Base-by-base conservation (phyloP, 176 grass and related monocot genomes). In the Elymus sibiricus region DNA sequence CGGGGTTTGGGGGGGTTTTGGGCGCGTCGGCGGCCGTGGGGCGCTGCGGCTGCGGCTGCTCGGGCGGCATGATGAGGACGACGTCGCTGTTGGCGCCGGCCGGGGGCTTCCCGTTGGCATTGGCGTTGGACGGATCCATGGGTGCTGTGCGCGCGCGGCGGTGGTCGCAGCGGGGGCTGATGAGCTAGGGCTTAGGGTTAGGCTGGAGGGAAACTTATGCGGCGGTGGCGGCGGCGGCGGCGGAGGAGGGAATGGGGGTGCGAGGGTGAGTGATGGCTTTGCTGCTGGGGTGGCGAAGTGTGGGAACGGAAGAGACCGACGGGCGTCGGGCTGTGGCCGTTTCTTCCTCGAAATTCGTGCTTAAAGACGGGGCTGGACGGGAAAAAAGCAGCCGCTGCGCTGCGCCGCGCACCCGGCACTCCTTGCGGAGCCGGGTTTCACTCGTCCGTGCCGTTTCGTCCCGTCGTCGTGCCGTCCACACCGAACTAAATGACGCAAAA, bases 1-100 rank as follows among this genome's bases (percentile, higher is more conserved):
- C 71, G 62, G 78, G 83, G 78, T 82, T 89, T 24, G 59, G 77
- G 0, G 71, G 65, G 28, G 70, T 78, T 61, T 85, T 85, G 22
- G 35, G 22, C 14, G 82, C 14, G 38, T 83, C 80, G 9, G 72
- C 25, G 14, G 37, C 34, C 32, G 39, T 5, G 49, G 67, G 16
- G 16, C 49, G 12, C 56, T 43, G 69, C 43, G 8, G 75, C 7
- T 64, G 42, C 0, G 66, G 79, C 0, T 83, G 31, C 5, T 84
- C 85, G 9, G 85, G 85, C 28, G 85, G 81, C 70, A 91, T 88
- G 70, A 53, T 70, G 85, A 91, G 77, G 38, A 91, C 82, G 69
- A 70, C 68, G 62, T 91, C 89, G 29, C 37, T 74, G 26, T 28
- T 90, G 19, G 66, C 43, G 9, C 22, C 53, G 53, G 43, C n/a